Conservation (phyloP, 2,329 filamentous ascomycete genomes). For the Diaporthe vaccinii region DNA sequence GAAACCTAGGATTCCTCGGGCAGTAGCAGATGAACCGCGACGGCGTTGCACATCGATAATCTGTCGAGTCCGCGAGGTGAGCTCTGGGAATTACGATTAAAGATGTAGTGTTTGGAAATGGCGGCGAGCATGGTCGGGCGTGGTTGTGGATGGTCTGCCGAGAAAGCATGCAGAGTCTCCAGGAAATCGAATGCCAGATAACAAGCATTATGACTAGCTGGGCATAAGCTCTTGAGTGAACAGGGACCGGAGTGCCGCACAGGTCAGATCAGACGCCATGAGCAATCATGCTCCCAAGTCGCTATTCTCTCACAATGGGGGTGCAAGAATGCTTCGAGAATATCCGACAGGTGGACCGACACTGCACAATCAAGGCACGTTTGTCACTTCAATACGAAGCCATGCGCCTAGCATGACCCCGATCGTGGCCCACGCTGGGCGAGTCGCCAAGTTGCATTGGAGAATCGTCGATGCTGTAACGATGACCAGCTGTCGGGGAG, state of each 20-base stretch:
- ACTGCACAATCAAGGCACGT: constrained; percentile 27
- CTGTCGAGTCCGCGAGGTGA: constrained; percentile 35
- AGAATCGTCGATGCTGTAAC: constrained; percentile 56
- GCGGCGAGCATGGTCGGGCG: constrained; percentile 29
- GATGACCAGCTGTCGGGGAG: constrained; percentile 70
- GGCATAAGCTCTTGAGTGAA: not conserved
- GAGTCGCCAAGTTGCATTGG: constrained; percentile 60
- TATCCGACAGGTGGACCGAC: not conserved
- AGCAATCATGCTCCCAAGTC: not conserved
- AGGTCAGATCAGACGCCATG: not conserved
- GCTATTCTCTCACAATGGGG: not conserved
- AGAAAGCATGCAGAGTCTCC: not conserved
- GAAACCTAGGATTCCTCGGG: constrained; percentile 39
- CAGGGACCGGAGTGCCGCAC: not conserved
- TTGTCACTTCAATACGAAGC: constrained; percentile 68
- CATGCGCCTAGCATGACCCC: constrained; percentile 71
- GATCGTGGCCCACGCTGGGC: constrained; percentile 61
- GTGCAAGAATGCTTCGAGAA: not conserved
- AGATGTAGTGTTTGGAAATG: constrained; percentile 37
- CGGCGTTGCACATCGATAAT: constrained; percentile 24
- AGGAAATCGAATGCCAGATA: not conserved
- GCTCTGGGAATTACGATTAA: constrained; percentile 40
- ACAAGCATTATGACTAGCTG: not conserved
- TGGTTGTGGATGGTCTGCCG: constrained; percentile 10
- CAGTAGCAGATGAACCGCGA: constrained; percentile 34